phyloP scores from a whole-genome alignment of 2,329 filamentous ascomycete species.

The Fusarium hostae region DNA sequence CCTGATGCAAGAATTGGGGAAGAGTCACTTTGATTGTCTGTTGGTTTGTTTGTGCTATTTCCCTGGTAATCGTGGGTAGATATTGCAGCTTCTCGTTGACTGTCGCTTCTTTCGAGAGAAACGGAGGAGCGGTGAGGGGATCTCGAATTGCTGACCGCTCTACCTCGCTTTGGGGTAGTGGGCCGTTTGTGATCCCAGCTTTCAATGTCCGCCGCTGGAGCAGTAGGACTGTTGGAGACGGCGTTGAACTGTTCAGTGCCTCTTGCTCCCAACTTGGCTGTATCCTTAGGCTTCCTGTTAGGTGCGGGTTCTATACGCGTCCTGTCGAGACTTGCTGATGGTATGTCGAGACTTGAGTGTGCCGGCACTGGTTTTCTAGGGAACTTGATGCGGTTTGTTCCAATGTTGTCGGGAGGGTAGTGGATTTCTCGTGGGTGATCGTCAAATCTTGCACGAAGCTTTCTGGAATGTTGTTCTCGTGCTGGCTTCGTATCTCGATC shows the following conservation, averaged over 20 bases:
- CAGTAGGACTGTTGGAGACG: background rate
- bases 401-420: slow-evolving; percentile 2
- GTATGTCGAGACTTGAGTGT: background rate
- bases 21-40: slow-evolving; percentile 8
- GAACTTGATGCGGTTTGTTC: background rate
- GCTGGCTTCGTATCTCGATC: background rate
- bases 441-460: slow-evolving; percentile 25
- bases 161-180: slow-evolving; percentile 7
- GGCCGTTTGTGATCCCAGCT: slow-evolving; percentile 3
- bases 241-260: background rate
- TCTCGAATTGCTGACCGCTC: slow-evolving; percentile 6
- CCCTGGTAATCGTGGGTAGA: slow-evolving; percentile 10
- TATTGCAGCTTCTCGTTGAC: background rate
- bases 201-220: slow-evolving; percentile 2
- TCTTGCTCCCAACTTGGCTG: background rate
- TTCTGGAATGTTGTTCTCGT: background rate
- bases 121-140: slow-evolving; percentile 2
- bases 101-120: background rate
- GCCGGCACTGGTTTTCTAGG: slow-evolving; percentile 17
- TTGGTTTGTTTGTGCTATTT: slow-evolving; percentile 34
- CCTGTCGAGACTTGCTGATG: background rate
- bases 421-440: slow-evolving; percentile 17
- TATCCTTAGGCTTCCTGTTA: background rate
- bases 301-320: slow-evolving; percentile 26
- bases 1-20: slow-evolving; percentile 16